Conservation (phyloP, 768 basidiomycete species). For the Tylopilus felleus region DNA sequence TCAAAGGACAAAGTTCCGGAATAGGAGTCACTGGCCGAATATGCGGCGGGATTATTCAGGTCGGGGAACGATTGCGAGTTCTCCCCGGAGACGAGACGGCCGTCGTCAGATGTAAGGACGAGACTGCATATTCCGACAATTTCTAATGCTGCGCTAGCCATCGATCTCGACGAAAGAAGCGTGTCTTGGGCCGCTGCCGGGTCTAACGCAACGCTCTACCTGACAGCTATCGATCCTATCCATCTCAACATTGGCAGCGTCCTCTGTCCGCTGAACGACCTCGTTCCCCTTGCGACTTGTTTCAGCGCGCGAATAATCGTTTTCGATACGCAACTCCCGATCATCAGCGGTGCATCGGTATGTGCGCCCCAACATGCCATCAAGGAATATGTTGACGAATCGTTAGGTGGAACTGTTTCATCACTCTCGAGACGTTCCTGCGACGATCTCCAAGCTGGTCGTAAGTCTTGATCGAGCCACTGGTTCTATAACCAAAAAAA, state of each 20-base stretch:
- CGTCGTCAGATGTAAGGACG: constrained; percentile 60
- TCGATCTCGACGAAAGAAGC: constrained; percentile 75
- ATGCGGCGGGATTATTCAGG: constrained; percentile 85
- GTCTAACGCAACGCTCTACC: constrained; percentile 79
- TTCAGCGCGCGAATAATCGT: constrained; percentile 90
- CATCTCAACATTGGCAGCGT: constrained; percentile 87
- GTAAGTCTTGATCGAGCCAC: constrained; percentile 74
- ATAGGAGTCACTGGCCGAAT: constrained; percentile 80
- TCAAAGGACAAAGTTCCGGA: constrained; percentile 80
- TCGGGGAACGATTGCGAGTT: constrained; percentile 83
- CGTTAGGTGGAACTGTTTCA: constrained; percentile 87
- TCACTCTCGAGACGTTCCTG: constrained; percentile 90
- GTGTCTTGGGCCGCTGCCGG: constrained; percentile 90
- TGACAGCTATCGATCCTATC: constrained; percentile 81
- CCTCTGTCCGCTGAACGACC: constrained; percentile 69
- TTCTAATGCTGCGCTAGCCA: constrained; percentile 47
- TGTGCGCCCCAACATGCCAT: constrained; percentile 13
- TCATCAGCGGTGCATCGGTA: constrained; percentile 84
- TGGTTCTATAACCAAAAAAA: constrained; percentile 68
- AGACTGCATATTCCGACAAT: neutral
- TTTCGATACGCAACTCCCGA: constrained; percentile 89
- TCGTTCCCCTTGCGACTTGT: constrained; percentile 69
- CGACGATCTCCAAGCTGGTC: constrained; percentile 78
- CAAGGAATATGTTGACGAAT: neutral
- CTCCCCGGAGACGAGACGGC: constrained; percentile 91